Conservation (phyloP, 164 flowering plant genomes). For the Nelumbo lutea region DNA sequence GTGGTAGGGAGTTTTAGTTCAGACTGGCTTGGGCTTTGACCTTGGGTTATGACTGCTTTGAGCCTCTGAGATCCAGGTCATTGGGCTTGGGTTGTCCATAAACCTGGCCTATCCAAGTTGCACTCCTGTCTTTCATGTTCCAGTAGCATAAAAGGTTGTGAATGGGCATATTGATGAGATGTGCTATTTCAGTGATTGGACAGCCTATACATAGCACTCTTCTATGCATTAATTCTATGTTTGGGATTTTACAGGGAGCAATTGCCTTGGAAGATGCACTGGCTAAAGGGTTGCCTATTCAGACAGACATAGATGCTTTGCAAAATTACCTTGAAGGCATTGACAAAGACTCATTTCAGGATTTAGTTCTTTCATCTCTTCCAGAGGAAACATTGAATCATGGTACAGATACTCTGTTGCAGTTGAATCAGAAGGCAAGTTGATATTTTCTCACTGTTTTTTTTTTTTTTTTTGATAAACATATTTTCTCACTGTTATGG, state of each 20-base stretch:
- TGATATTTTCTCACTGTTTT: neutral
- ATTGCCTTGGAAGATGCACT: constrained; percentile 91
- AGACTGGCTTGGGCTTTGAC: too few species aligned
- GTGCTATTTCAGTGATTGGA: neutral
- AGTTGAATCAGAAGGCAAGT: constrained; percentile 78
- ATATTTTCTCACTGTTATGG: neutral
- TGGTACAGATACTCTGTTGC: constrained; percentile 69
- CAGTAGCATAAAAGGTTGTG: neutral
- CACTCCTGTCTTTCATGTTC: too few species aligned
- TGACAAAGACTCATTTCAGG: constrained; percentile 69
- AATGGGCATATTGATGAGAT: neutral
- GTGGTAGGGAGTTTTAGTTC: too few species aligned
- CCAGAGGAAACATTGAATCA: constrained; percentile 61
- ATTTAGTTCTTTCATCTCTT: constrained; percentile 78
- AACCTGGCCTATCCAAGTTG: too few species aligned
- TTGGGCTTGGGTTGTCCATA: too few species aligned
- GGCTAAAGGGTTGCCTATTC: constrained; percentile 78
- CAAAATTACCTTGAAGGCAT: constrained; percentile 55
- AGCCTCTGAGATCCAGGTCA: too few species aligned
- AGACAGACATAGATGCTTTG: constrained; percentile 62
- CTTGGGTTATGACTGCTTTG: too few species aligned
- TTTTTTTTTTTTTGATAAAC: neutral
- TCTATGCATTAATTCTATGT: neutral
- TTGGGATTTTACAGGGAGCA: constrained; percentile 55
- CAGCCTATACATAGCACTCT: neutral